Evolutionary conservation across 495 filamentous ascomycete genomes (phyloP), one percentile per base, ranked within the genome.

Genomic region (Penicillium canariense): DNA sequence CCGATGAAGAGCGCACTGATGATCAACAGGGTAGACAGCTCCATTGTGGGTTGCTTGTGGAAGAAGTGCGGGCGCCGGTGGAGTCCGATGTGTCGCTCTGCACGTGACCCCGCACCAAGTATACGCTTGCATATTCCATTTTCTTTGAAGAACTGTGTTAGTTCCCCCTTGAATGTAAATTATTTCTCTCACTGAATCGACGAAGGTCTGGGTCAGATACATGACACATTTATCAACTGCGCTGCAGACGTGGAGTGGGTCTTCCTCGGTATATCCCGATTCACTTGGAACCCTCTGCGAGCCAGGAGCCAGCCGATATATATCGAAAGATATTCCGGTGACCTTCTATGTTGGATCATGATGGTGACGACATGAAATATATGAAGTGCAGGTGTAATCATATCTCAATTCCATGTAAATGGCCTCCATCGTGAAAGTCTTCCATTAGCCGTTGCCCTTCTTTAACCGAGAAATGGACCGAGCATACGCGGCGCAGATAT

Each of bases 21-120:
- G 55, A 67, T 62, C 27, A 62, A 31, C 39, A 65, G 18, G 30
- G 61, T 67, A 20, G 50, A 53, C 27, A 62, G 50, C 51, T 67
- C 61, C 64, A 67, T 67, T 40, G 51, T 62, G 48, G 59, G 59
- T 58, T 62, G 55, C 17, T 45, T 28, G 59, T 50, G 55, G 48
- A 51, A 50, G 54, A 46, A 56, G 22, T 50, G 39, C 31, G 50
- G 50, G 50, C 17, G 40, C 14, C 30, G n/a, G 50, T 38, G 40
- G 50, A 53, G 50, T 53, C 50, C 40, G 39, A 46, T 35, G 12
- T 26, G 23, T 18, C 4, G 11, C 9, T 12, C 3, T 30, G 30
- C 47, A 56, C 54, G 54, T 38, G 40, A 50, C 46, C 48, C 39
- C 28, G 42, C 26, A 45, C 14, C 28, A 50, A 56, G 35, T 56